Evolutionary conservation across 2,329 filamentous ascomycete species (phyloP).

Genomic region (Talaromyces funiculosus): DNA sequence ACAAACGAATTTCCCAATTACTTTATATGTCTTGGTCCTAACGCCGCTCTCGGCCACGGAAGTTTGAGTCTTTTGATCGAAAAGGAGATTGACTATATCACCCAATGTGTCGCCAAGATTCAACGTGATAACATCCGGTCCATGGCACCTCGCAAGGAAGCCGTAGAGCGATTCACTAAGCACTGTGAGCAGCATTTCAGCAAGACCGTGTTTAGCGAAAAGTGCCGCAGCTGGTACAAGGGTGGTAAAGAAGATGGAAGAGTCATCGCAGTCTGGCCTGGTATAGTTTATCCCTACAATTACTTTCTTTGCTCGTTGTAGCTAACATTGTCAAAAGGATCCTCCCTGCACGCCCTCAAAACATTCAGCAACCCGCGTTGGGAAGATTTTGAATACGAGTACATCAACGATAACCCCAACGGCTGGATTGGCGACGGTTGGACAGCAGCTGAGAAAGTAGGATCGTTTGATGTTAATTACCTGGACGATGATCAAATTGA

Average conservation of each 20-base stretch:
- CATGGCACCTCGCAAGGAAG: constrained; percentile 14
- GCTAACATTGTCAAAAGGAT: constrained; percentile 3
- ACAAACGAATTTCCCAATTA: constrained; percentile 46
- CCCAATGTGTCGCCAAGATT: constrained; percentile 9
- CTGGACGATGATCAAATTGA: constrained; percentile 33
- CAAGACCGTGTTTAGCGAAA: constrained; percentile 10
- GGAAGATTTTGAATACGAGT: constrained; percentile 20
- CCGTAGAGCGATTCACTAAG: constrained; percentile 10
- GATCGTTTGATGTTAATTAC: constrained; percentile 30
- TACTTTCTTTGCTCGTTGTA: not conserved
- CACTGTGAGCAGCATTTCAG: constrained; percentile 9
- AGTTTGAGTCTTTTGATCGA: constrained; percentile 10
- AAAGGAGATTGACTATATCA: constrained; percentile 12
- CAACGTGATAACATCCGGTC: constrained; percentile 18
- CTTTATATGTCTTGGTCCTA: constrained; percentile 29
- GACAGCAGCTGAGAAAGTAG: constrained; percentile 19
- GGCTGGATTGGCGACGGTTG: constrained; percentile 20
- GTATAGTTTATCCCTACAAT: constrained; percentile 6
- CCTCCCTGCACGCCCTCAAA: constrained; percentile 19
- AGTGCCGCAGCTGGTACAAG: constrained; percentile 17
- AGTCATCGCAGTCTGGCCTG: constrained; percentile 22
- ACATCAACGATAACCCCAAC: constrained; percentile 17
- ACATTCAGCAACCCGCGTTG: constrained; percentile 14
- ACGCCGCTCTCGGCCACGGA: constrained; percentile 38
- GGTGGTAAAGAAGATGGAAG: constrained; percentile 19